Base-by-base conservation (phyloP, 1,284 basidiomycete genomes). In the Marasmius fiardii region DNA sequence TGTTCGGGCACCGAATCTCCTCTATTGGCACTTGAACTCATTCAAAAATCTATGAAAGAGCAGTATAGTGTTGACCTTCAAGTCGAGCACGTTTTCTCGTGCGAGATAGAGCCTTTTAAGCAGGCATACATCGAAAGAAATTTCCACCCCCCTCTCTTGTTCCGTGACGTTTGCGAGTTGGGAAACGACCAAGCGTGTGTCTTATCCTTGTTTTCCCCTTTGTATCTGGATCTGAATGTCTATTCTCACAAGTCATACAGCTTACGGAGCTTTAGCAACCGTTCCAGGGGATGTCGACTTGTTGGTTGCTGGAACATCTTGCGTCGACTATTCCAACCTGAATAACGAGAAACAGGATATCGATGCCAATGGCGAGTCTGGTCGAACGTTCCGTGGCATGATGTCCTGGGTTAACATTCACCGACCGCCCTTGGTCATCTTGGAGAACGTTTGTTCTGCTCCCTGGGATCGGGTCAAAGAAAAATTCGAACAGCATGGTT, bases 41-140 rank as follows among this genome's bases (percentile, higher is more conserved):
- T 97, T 50, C 85, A 79, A 66, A 85, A 81, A 66, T 80, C 88
- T 2, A 83, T 96, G 58, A 72, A 83, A 49, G 83, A 86, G n/a
- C 85, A 88, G 59, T 83, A 85, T 63, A 81, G 75, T 1, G 66
- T 89, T 43, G 75, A 81, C 1, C 74, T 97, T 50, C 80, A 88
- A 34, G 77, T 95, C 58, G 88, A 96, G 64, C 95, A 98, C 71
- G 93, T 97, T 52, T 98, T 98, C 71, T 97, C 95, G 0, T 97
- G 95, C 72, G 95, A 98, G 73, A 97, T 98, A 60, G 95, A 97
- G 68, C 95, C 95, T 1, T 98, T 95, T 81, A 98, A 98, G 71
- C 95, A 98, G 70, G 95, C 95, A 0, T 98, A 98, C 70, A 98
- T 98, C 59, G 95, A 98, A 70, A 83, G 95, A 24, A 98, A 98